phyloP scores from a whole-genome alignment of 371 early-diverging fungal genomes.

The Smittium mucronatum region DNA sequence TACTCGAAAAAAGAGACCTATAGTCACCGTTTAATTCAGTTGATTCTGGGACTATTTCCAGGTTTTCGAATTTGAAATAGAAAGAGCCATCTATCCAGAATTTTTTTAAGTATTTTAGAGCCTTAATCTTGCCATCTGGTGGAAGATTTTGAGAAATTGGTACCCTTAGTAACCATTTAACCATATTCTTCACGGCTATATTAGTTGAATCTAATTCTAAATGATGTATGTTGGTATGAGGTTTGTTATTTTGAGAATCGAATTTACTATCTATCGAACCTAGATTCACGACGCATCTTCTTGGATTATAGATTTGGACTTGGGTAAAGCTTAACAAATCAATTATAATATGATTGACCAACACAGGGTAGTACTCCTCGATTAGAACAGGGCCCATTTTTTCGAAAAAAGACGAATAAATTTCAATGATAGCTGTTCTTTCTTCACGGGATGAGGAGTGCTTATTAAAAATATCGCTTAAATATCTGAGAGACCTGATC shows the following conservation, averaged over 20 bases:
- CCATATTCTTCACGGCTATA: constrained; percentile 48
- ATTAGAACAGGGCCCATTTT: constrained; percentile 56
- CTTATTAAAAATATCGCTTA: constrained; percentile 41
- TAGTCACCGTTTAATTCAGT: background rate
- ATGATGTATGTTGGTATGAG: background rate
- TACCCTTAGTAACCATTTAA: constrained; percentile 56
- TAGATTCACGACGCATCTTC: background rate
- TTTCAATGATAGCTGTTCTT: constrained; percentile 65
- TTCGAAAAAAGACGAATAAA: constrained; percentile 59
- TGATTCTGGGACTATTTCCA: background rate
- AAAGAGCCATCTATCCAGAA: constrained; percentile 39
- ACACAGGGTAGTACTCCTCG: constrained; percentile 55
- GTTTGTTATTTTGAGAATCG: background rate
- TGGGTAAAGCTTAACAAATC: constrained; percentile 26
- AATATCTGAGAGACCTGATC: constrained; percentile 42
- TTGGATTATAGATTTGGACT: background rate
- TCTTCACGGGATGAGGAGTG: constrained; percentile 48
- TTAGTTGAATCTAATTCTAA: constrained; percentile 15
- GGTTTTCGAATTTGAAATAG: background rate
- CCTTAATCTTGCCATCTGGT: constrained; percentile 66
- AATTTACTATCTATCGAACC: background rate
- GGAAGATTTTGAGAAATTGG: constrained; percentile 57
- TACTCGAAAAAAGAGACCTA: background rate
- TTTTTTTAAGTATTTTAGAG: constrained; percentile 48
- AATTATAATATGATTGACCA: constrained; percentile 52